Evolutionary conservation across 805 yeast species (phyloP).

Genomic region (Candida schatavii): DNA sequence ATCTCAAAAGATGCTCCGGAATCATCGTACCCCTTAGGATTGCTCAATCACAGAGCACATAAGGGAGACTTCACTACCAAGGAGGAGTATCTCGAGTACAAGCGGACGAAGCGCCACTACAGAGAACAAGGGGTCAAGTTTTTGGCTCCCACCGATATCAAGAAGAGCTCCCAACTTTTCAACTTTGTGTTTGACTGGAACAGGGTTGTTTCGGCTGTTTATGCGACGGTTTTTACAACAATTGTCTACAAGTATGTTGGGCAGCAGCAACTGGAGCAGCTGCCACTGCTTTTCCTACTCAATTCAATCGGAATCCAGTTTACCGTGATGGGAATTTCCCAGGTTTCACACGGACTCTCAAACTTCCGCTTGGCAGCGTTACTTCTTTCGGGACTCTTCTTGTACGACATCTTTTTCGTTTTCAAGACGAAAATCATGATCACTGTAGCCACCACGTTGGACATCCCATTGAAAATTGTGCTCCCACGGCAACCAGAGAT

Average conservation of each 20-base stretch:
- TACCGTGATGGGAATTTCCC: conserved; percentile 40
- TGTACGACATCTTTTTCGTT: conserved; percentile 67
- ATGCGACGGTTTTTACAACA: conserved; percentile 2
- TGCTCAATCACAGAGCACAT: conserved; percentile 23
- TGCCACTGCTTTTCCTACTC: conserved; percentile 21
- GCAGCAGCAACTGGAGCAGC: conserved; percentile 8
- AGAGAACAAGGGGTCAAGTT: conserved; percentile 12
- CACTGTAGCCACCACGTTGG: conserved; percentile 54
- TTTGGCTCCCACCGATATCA: conserved; percentile 20
- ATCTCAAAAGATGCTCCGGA: conserved; percentile 33
- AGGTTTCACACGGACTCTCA: conserved; percentile 18
- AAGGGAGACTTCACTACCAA: conserved; percentile 7
- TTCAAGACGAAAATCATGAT: conserved; percentile 62
- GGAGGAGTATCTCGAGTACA: conserved; percentile 4
- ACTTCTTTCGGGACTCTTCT: conserved; percentile 48
- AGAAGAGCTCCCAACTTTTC: conserved; percentile 20
- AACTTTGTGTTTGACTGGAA: conserved; percentile 18
- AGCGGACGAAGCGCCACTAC: conserved; percentile 11
- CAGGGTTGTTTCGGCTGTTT: background rate
- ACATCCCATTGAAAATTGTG: conserved; percentile 51
- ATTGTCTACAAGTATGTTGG: conserved; percentile 5
- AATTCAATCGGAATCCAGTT: conserved; percentile 43
- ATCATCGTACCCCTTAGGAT: conserved; percentile 35
- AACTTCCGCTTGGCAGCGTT: conserved; percentile 46
- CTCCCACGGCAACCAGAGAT: background rate